A percentile compares a stretch with the other conserved stretches of the same genome.
These are phyloP conservation scores for Adenanthera pavonina DNA, from an alignment of 306 rosid species.

Conservation along the genomic window DNA sequence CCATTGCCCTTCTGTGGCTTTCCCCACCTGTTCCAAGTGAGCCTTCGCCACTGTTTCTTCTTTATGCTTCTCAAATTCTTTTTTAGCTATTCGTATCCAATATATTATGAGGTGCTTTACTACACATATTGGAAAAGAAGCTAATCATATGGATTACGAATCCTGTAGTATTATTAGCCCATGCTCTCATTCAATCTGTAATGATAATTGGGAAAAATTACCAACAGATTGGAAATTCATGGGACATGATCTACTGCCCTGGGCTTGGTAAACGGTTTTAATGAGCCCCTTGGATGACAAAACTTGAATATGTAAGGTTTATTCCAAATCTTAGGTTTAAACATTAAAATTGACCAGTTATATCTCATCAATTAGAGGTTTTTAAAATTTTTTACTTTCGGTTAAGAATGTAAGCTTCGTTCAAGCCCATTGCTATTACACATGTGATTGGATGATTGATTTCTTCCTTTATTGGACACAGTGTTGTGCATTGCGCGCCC, in stretches of 20 bases:
- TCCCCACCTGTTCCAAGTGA: slow-evolving; percentile 38
- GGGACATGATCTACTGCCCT: too few species aligned
- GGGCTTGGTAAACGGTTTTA: background rate
- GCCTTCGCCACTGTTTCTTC: background rate
- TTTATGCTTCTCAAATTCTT: background rate
- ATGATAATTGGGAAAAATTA: background rate
- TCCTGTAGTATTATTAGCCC: too few species aligned
- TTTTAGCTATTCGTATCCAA: background rate
- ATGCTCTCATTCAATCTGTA: background rate
- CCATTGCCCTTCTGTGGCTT: slow-evolving; percentile 33
- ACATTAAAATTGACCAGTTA: background rate
- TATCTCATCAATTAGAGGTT: background rate
- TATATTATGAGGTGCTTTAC: background rate
- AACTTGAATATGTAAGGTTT: background rate
- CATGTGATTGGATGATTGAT: background rate
- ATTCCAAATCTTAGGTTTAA: background rate
- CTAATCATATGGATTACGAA: background rate
- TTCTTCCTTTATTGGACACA: slow-evolving; percentile 22
- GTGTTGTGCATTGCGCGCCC: background rate
- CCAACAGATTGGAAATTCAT: background rate
- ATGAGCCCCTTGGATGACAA: background rate
- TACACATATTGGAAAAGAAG: background rate
- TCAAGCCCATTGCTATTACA: background rate
- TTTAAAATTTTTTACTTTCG: background rate
- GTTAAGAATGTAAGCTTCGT: background rate